Base-by-base conservation (phyloP, 2,329 filamentous ascomycete species). In the Talaromyces funiculosus region DNA sequence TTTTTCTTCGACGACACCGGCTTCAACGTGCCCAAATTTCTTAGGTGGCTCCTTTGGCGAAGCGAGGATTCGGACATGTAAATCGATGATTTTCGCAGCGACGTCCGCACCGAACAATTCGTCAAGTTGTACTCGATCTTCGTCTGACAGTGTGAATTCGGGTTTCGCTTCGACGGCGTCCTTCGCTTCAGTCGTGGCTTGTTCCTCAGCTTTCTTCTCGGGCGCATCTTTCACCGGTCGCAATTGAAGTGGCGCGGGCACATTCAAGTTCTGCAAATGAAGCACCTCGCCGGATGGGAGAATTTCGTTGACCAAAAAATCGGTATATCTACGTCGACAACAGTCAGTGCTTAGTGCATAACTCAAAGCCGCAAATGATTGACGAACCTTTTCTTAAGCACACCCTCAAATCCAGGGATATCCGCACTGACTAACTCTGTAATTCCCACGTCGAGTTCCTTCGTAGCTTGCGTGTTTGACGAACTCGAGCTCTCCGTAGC, bases 281-380 rank as follows among this genome's bases (percentile, higher is more conserved):
- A 94, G 73, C 14, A 96, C 90, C 58, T 86, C 76, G 16, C 92
- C 92, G 69, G 88, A 84, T 31, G 87, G 86, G 20, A 84, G 78
- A 64, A 97, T 93, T 74, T 97, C 92, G 70, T 96, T 92, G 67
- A 97, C 92, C 67, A 94, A 80, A 68, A 97, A 97, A 73, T 97
- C 92, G 3, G 92, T 93, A 74, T 92, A 97, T 66, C 90, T 85
- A 22, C 29, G 14, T 4, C 14, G 8, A 40, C 38, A 12, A 33
- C 18, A 35, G n/a, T 51, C 9, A 51, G 45, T 20, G 20, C 4
- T 20, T 7, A 5, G 12, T 14, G 5, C 8, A 18, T 9, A 18
- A 12, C 26, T n/a, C n/a, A n/a, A n/a, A 31, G 14, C 0, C 14
- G n/a, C 31, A 7, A 12, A 31, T 8, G 12, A 37, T 16, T 47